Percentiles rank a stretch among this genome's conserved stretches.
Evolutionary conservation across 257 asterid species (phyloP).

Genomic region (Galeopsis tetrahit): DNA sequence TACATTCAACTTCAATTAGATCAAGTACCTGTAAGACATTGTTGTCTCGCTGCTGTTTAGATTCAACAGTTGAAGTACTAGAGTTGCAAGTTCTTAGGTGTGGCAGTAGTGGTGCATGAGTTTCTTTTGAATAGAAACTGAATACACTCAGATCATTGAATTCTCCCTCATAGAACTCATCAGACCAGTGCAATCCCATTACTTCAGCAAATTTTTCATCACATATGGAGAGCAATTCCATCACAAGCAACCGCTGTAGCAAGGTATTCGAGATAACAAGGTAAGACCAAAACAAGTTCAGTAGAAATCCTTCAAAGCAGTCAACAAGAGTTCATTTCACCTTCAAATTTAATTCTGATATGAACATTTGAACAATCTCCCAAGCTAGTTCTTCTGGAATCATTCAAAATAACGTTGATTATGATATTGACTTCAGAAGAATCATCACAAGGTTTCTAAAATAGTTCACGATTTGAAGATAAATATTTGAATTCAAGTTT

Average conservation of each 20-base stretch:
- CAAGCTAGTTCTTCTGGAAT: slow-evolving; percentile 68
- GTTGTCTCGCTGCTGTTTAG: slow-evolving; percentile 44
- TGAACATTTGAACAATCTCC: slow-evolving; percentile 72
- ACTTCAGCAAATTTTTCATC: slow-evolving; percentile 45
- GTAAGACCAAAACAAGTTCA: slow-evolving; percentile 17
- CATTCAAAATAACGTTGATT: slow-evolving; percentile 27
- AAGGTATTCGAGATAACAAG: slow-evolving; percentile 27
- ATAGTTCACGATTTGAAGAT: slow-evolving; percentile 17
- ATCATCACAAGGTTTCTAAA: slow-evolving; percentile 6
- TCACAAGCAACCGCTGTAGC: slow-evolving; percentile 72
- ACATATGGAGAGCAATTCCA: slow-evolving; percentile 62
- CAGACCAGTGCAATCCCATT: slow-evolving; percentile 54
- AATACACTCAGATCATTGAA: slow-evolving; percentile 54
- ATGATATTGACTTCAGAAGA: slow-evolving; percentile 1
- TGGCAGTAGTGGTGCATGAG: slow-evolving; percentile 49
- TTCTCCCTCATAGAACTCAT: slow-evolving; percentile 74
- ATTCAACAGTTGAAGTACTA: slow-evolving; percentile 35
- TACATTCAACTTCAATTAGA: slow-evolving; percentile 5
- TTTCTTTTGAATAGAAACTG: slow-evolving; percentile 48
- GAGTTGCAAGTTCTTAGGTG: slow-evolving; percentile 38
- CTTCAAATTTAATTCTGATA: slow-evolving; percentile 68
- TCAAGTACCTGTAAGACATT: slow-evolving; percentile 64
- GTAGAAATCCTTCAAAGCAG: slow-evolving; percentile 22
- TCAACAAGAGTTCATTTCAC: slow-evolving; percentile 42
- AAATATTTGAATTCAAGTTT: not conserved